These are phyloP conservation scores for Leccinellum luteum DNA, from an alignment of 768 basidiomycete species.

Conservation along the genomic window DNA sequence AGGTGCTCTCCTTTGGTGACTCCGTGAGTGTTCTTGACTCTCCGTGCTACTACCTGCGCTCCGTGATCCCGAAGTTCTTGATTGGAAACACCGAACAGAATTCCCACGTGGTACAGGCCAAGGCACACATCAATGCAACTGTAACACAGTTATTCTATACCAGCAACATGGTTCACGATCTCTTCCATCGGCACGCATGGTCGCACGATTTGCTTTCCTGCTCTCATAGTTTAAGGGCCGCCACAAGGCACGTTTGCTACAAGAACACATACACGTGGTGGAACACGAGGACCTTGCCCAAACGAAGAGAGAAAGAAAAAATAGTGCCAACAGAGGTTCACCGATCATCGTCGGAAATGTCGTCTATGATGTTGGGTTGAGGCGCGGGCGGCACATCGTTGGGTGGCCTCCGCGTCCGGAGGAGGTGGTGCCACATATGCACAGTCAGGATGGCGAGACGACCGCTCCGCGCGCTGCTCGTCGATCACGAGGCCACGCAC, in stretches of 20 bases:
- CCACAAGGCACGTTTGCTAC: not conserved
- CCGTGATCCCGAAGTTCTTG: constrained; percentile 58
- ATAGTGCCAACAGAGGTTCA: not conserved
- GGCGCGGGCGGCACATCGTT: constrained; percentile 12
- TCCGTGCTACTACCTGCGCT: constrained; percentile 8
- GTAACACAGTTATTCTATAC: constrained; percentile 91
- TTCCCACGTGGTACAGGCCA: constrained; percentile 56
- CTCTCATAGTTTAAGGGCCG: constrained; percentile 16
- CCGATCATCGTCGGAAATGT: constrained; percentile 31
- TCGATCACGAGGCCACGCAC: constrained; percentile 47
- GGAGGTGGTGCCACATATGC: constrained; percentile 14
- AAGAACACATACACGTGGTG: not conserved
- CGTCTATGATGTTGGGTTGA: constrained; percentile 11
- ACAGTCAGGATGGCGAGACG: constrained; percentile 9
- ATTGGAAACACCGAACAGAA: constrained; percentile 44
- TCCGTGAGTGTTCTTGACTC: constrained; percentile 52
- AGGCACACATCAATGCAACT: constrained; percentile 82
- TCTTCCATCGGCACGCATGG: constrained; percentile 62
- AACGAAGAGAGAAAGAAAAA: not conserved
- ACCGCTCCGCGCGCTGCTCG: constrained; percentile 36
- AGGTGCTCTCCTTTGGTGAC: constrained; percentile 82
- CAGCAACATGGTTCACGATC: constrained; percentile 74
- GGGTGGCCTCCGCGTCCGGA: constrained; percentile 4
- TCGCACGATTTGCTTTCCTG: not conserved
- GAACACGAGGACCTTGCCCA: not conserved